A percentile compares a stretch with the other conserved stretches of the same genome.
Evolutionary conservation across 2,329 filamentous ascomycete species (phyloP).

Genomic region (Drechslera avenae): DNA sequence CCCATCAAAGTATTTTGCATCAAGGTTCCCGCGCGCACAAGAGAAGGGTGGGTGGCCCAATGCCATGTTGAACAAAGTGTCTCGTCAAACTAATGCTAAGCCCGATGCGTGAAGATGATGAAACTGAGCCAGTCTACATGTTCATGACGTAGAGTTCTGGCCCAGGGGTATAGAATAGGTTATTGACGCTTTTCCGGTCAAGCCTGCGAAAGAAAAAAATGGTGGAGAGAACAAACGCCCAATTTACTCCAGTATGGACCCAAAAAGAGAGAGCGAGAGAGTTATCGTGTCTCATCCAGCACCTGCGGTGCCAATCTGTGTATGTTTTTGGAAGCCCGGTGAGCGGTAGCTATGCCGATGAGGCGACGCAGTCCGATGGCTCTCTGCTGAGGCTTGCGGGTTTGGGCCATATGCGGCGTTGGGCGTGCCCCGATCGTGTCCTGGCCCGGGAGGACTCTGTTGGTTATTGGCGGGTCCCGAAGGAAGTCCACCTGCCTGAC

Average conservation of each 20-base stretch:
- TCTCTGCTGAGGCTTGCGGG: constrained; percentile 41
- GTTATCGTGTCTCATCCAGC: constrained; percentile 31
- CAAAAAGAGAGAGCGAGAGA: constrained; percentile 1
- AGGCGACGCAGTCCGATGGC: constrained; percentile 44
- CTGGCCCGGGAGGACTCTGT: constrained; percentile 38
- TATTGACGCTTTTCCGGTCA: constrained; percentile 18
- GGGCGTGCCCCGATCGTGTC: constrained; percentile 39
- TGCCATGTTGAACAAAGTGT: constrained; percentile 17
- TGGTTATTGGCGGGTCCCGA: constrained; percentile 26
- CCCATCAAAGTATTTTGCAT: constrained; percentile 3
- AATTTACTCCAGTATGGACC: constrained; percentile 30
- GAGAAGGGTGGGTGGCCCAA: background rate
- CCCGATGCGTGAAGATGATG: constrained; percentile 14
- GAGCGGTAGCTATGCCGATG: constrained; percentile 48
- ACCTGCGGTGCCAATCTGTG: constrained; percentile 45
- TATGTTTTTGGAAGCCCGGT: constrained; percentile 44
- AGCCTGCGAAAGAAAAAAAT: constrained; percentile 22
- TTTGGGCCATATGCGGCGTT: constrained; percentile 43
- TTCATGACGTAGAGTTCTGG: constrained; percentile 15
- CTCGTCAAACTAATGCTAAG: constrained; percentile 29
- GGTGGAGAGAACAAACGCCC: constrained; percentile 21
- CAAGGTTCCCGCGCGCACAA: background rate
- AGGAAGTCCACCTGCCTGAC: constrained; percentile 56
- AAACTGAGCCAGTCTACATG: constrained; percentile 13
- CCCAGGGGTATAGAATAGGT: constrained; percentile 15